Conservation (phyloP, 208 protist genomes). For the Acanthamoeba lenticulata region DNA sequence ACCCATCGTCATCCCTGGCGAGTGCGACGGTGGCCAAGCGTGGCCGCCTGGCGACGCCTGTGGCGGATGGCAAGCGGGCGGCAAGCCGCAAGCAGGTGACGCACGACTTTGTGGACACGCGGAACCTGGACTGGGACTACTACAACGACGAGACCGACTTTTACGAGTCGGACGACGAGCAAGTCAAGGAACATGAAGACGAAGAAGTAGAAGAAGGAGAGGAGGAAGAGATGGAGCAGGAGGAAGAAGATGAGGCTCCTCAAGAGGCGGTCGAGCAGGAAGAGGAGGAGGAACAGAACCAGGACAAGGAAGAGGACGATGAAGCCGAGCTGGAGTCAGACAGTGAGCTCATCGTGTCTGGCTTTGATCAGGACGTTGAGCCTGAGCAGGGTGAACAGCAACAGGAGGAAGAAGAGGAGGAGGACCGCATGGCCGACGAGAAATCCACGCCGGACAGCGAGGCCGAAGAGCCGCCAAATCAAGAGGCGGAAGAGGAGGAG, state of each 20-base stretch:
- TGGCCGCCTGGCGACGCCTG: too few relatives aligned
- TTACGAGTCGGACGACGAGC: not conserved
- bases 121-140: not conserved
- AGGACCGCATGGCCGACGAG: not conserved
- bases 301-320: constrained; percentile 22
- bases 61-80: not conserved
- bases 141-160: constrained; percentile 42
- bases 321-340: not conserved
- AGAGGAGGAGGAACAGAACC: not conserved
- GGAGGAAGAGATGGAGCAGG: not conserved
- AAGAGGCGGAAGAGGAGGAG: not conserved
- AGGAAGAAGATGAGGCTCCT: not conserved
- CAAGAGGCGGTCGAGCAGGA: not conserved
- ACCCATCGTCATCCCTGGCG: too few relatives aligned
- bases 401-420: too few relatives aligned
- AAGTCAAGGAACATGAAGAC: not conserved
- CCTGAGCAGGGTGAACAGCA: too few relatives aligned
- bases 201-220: not conserved
- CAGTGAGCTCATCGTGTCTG: not conserved
- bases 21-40: too few relatives aligned
- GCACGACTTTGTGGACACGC: not conserved
- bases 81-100: not conserved
- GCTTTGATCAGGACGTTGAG: not conserved
- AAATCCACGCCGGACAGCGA: not conserved
- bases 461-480: not conserved